Evolutionary conservation across 352 stramenopile species (phyloP), one percentile per base, ranked within the genome.

Genomic region (Phytophthora pini): DNA sequence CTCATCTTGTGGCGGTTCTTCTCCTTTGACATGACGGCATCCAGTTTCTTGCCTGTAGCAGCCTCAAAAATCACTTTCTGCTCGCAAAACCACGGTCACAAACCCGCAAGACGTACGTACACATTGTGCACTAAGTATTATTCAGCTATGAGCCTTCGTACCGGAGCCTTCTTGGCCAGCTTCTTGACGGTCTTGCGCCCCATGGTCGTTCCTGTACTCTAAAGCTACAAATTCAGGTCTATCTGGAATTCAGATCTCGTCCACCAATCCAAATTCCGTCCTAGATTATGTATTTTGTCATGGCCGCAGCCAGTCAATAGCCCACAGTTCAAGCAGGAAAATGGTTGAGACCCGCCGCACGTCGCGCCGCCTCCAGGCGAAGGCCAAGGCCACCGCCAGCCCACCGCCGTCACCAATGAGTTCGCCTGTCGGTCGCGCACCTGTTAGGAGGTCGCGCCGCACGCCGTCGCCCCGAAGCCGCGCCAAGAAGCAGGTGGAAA

Each of bases 321-420:
- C 27, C 29, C n/a, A 44, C 22, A 44, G 49, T 27, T 29, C 9
- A 60, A 51, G 13, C 29, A 34, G 29, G 9, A 36, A 36, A 13
- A 92, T 92, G 84, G 84, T 92, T 43, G 71, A 78, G 38, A 92
- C 84, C 52, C 79, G 84, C 61, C 57, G 84, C 26, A 82, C 76
- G 52, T 87, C 80, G 27, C 76, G 67, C 47, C 84, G 84, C 26
- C 74, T 92, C 27, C 81, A 89, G 71, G 79, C 78, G 15, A 82
- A 87, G 65, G 51, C 65, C 7, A 51, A 46, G 20, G 54, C 62
- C 39, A 26, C 17, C 2, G 29, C 31, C 20, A 60, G 56, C 15
- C 65, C 66, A 11, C 56, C 62, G 11, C 65, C 68, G 22, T 70
- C 65, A 3, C 67, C 48, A 5, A 41, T 51, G 29, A 51, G 17